These are phyloP conservation scores for Malus sieversii DNA, from an alignment of 306 rosid genomes.

Conservation along the genomic window DNA sequence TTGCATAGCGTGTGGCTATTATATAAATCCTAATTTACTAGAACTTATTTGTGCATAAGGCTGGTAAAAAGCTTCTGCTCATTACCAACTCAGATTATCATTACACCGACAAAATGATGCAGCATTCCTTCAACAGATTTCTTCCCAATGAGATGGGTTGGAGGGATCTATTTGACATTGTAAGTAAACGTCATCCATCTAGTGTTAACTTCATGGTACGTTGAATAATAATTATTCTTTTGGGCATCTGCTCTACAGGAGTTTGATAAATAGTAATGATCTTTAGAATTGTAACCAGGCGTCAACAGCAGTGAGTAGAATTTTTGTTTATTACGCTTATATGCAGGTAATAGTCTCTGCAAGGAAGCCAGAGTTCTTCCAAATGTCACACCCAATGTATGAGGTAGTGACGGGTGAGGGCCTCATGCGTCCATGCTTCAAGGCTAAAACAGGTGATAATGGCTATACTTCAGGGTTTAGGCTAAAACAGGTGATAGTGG, in stretches of 20 bases:
- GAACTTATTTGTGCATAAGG: constrained; percentile 44
- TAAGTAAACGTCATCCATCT: constrained; percentile 32
- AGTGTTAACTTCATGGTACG: not conserved
- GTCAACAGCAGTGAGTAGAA: not conserved
- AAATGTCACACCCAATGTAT: constrained; percentile 85
- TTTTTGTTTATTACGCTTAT: constrained; percentile 5
- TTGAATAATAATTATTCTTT: not conserved
- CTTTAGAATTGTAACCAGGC: not conserved
- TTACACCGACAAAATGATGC: constrained; percentile 97
- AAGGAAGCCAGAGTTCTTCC: constrained; percentile 97
- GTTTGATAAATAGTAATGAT: not conserved
- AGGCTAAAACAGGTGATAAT: constrained; percentile 70
- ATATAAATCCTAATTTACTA: constrained; percentile 19
- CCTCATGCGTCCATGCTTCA: constrained; percentile 94
- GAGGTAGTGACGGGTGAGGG: constrained; percentile 98
- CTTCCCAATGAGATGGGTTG: constrained; percentile 96
- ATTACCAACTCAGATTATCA: constrained; percentile 93
- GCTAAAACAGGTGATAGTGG: no score
- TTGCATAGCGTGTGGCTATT: constrained; percentile 1
- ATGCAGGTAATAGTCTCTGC: constrained; percentile 87
- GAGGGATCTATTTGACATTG: constrained; percentile 94
- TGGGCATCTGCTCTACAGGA: not conserved
- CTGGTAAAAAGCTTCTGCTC: constrained; percentile 89
- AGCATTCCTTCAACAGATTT: constrained; percentile 82
- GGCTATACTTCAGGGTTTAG: not conserved